Evolutionary conservation across 129 eudicot species (phyloP).

Genomic region (Escallonia rubra): DNA sequence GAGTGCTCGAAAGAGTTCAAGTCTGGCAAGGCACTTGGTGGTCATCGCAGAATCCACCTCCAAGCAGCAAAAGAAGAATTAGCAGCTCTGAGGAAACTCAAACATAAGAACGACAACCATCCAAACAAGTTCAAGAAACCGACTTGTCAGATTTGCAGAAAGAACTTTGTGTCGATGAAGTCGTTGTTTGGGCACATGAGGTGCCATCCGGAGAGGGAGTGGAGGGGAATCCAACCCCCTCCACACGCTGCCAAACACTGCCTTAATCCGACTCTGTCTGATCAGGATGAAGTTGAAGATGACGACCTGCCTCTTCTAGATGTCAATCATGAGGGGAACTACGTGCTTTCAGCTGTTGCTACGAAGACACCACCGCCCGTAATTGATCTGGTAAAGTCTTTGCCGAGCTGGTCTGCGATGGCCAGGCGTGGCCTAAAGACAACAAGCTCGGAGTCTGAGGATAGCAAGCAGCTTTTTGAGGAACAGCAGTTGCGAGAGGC

Average conservation of each 20-base stretch:
- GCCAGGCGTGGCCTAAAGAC: conserved; percentile 31
- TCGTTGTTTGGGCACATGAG: conserved; percentile 77
- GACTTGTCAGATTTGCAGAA: conserved; percentile 31
- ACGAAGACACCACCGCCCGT: not conserved
- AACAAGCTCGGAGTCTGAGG: not conserved
- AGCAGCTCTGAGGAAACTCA: conserved; percentile 6
- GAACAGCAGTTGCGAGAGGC: conserved; percentile 23
- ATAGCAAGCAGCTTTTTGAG: not conserved
- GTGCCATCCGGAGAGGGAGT: conserved; percentile 64
- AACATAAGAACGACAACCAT: not conserved
- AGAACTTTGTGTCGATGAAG: conserved; percentile 41
- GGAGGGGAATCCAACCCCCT: conserved; percentile 62
- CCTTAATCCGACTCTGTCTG: conserved; percentile 12
- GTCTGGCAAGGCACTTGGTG: conserved; percentile 67
- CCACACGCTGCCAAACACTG: conserved; percentile 3
- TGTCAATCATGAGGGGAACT: too few species aligned
- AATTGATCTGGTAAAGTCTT: conserved; percentile 23
- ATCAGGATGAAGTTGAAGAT: not conserved
- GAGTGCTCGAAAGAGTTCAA: conserved; percentile 50
- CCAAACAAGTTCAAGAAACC: conserved; percentile 6
- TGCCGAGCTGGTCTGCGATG: conserved; percentile 39
- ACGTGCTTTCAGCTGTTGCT: too few species aligned
- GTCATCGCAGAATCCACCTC: conserved; percentile 71
- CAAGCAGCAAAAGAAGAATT: conserved; percentile 12
- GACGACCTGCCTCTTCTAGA: too few species aligned